A percentile compares a stretch with the other conserved stretches of the same genome.
phyloP scores from a whole-genome alignment of 2,329 filamentous ascomycete genomes.

The Graphiopsis chlorocephala region DNA sequence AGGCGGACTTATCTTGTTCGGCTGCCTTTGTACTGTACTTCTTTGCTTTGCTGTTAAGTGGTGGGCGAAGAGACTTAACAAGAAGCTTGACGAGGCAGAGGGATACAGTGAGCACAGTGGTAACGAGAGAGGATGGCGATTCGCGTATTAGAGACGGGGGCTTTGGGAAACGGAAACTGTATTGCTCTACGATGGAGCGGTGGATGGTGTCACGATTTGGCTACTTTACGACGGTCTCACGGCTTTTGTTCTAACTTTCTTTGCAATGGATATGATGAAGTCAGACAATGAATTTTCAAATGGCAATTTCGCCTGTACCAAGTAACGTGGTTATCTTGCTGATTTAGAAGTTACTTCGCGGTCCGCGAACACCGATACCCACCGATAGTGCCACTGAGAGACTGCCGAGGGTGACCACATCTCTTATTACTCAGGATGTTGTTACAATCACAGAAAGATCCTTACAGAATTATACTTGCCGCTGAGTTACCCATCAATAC shows the following conservation, averaged over 20 bases:
- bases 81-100: slow-evolving; percentile 27
- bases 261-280: background rate
- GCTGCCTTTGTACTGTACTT: slow-evolving; percentile 27
- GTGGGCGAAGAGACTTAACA: slow-evolving; percentile 30
- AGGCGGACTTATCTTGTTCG: slow-evolving; percentile 29
- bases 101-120: slow-evolving; percentile 30
- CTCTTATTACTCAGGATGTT: background rate
- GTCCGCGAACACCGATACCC: background rate
- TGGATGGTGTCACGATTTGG: background rate
- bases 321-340: background rate
- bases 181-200: background rate
- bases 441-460: background rate
- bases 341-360: no score
- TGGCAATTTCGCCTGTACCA: background rate
- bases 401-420: background rate
- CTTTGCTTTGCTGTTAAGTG: slow-evolving; percentile 25
- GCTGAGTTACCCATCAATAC: background rate
- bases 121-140: slow-evolving; percentile 31
- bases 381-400: background rate
- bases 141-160: slow-evolving; percentile 21
- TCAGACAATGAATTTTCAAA: background rate
- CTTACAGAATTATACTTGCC: background rate
- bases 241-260: background rate
- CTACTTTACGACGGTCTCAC: background rate
- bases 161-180: background rate